Conservation (phyloP, 1,139 yeast genomes). For the Torulaspora pretoriensis region DNA sequence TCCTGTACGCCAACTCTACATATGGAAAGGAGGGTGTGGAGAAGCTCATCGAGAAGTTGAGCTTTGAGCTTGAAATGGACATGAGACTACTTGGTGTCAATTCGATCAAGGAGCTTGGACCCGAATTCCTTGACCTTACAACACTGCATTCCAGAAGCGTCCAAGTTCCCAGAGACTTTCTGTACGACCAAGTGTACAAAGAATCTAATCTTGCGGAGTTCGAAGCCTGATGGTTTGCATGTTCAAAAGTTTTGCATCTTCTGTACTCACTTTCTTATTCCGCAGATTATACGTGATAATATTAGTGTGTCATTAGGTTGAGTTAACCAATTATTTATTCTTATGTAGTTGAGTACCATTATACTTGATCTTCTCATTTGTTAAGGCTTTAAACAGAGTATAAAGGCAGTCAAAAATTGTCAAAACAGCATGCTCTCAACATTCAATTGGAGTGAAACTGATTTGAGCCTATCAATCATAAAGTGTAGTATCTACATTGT, state of each 20-base stretch:
- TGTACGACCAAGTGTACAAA: conserved; percentile 46
- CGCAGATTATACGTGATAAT: neutral
- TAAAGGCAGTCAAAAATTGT: too few relatives aligned
- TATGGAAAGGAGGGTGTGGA: conserved; percentile 78
- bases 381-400: too few relatives aligned
- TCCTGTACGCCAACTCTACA: conserved; percentile 64
- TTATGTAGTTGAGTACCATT: too few relatives aligned
- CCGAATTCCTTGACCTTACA: conserved; percentile 48
- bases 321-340: neutral
- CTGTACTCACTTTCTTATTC: neutral
- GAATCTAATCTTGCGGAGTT: conserved; percentile 23
- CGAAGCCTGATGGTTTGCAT: neutral
- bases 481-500: too few relatives aligned
- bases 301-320: neutral
- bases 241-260: neutral
- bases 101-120: conserved; percentile 57
- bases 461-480: too few relatives aligned
- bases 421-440: too few relatives aligned
- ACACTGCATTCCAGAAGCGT: conserved; percentile 41
- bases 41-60: conserved; percentile 70
- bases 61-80: conserved; percentile 79
- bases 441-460: too few relatives aligned
- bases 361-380: too few relatives aligned
- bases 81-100: conserved; percentile 84
- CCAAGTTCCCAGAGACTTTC: conserved; percentile 45